Conservation (phyloP, 257 asterid species). For the Perilla frutescens region DNA sequence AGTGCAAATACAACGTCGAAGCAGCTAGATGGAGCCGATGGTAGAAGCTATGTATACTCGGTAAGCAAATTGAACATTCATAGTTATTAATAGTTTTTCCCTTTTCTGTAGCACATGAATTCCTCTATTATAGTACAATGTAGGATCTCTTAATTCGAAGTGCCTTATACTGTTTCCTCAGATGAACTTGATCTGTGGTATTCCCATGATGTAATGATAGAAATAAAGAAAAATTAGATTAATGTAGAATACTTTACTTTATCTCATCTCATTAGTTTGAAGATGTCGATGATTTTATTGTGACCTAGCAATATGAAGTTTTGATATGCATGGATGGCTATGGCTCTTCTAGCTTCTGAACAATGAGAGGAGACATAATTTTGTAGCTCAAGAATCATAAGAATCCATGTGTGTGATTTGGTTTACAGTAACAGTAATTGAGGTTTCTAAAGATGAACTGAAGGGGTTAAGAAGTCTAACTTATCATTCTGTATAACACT, state of each 20-base stretch:
- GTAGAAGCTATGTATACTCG: constrained; percentile 9
- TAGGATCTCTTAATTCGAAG: constrained; percentile 22
- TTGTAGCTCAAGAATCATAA: background rate
- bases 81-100: background rate
- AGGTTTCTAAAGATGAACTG: too few relatives aligned
- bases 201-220: constrained; percentile 6
- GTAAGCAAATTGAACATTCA: constrained; percentile 2
- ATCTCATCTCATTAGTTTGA: background rate
- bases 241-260: background rate
- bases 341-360: too few relatives aligned
- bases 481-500: too few relatives aligned
- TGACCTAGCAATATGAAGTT: too few relatives aligned
- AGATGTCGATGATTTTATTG: background rate
- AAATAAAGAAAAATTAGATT: background rate
- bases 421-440: background rate
- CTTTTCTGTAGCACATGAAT: constrained; percentile 23
- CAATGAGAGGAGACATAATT: too few relatives aligned
- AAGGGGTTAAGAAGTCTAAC: too few relatives aligned
- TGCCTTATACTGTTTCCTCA: constrained; percentile 2
- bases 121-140: constrained; percentile 22
- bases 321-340: too few relatives aligned
- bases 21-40: constrained; percentile 19
- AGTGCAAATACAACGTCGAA: background rate
- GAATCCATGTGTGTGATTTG: background rate
- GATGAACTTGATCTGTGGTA: constrained; percentile 3